Evolutionary conservation across 1,284 basidiomycete species (phyloP), one percentile per base, ranked within the genome.

Genomic region (Neolentinus lepideus): DNA sequence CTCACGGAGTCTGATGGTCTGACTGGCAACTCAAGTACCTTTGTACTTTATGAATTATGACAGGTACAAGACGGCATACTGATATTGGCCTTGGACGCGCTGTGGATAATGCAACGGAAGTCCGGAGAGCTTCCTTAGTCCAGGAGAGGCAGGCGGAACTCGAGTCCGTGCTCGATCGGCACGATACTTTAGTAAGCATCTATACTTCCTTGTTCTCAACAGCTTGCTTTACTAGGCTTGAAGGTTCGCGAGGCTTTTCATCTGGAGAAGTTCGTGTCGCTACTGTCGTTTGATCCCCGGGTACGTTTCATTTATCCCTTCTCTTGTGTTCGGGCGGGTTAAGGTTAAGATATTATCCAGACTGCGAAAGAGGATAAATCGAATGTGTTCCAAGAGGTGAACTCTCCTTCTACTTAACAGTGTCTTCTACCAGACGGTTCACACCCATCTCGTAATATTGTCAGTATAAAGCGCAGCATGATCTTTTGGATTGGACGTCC

Each of bases 211-310:
- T 27, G 22, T n/a, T 50, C 38, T n/a, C 6, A 6, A n/a, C 6
- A 9, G 38, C 4, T 4, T 21, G 38, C 6, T 43, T 24, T 25
- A 46, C 21, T 25, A 61, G 6, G 58, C 16, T 16, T 21, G 38
- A 16, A 91, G 86, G 75, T 94, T 53, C 81, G 92, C 58, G 91
- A 96, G 68, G 76, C 83, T 56, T 95, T 94, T 69, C 92, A 95
- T 64, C 75, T 94, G 69, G 87, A 94, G 61, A 76, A 85, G 56
- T 94, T 88, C 64, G 78, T 83, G 2, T 84, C 80, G 24, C 76
- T 94, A 71, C 71, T 92, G 43, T 76, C 76, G 3, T 95, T 84
- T 68, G 79, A 94, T 67, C 92, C 91, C 1, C 71, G 76, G 67
- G 90, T 90, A 60, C 54, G 79, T 35, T 25, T 38, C 51, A 9